Evolutionary conservation across 352 stramenopile species (phyloP).

Genomic region (Pythium periplocum): DNA sequence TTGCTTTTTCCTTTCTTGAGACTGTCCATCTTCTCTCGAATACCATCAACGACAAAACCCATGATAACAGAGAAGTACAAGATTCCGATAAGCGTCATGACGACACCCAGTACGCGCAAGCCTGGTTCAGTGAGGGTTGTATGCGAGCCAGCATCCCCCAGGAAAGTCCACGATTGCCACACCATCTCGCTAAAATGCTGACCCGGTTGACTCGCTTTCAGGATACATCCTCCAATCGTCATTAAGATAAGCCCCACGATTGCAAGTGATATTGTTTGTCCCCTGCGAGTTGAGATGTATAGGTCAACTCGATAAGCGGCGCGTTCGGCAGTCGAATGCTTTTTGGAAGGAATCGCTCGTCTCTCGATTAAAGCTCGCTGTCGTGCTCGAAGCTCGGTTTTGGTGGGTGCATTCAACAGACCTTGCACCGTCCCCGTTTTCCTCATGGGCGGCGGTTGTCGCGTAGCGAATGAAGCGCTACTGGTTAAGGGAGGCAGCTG

Average conservation of each 20-base stretch:
- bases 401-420: background rate
- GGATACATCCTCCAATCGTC: constrained; percentile 28
- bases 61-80: constrained; percentile 89
- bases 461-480: constrained; percentile 1
- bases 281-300: constrained; percentile 56
- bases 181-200: constrained; percentile 35
- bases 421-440: constrained; percentile 8
- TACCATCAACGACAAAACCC: constrained; percentile 84
- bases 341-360: constrained; percentile 7
- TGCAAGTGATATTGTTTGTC: constrained; percentile 45
- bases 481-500: background rate
- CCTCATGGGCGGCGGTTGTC: background rate
- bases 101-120: constrained; percentile 44
- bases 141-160: constrained; percentile 48
- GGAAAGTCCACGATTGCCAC: constrained; percentile 62
- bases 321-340: constrained; percentile 35
- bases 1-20: constrained; percentile 85
- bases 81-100: constrained; percentile 63
- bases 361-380: constrained; percentile 11
- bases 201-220: constrained; percentile 29
- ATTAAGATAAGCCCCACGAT: constrained; percentile 41
- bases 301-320: constrained; percentile 48
- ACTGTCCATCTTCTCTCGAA: constrained; percentile 84
- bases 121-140: constrained; percentile 28
- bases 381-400: constrained; percentile 11